Base-by-base conservation (phyloP, 345 rosid species). In the Gossypium stocksii region DNA sequence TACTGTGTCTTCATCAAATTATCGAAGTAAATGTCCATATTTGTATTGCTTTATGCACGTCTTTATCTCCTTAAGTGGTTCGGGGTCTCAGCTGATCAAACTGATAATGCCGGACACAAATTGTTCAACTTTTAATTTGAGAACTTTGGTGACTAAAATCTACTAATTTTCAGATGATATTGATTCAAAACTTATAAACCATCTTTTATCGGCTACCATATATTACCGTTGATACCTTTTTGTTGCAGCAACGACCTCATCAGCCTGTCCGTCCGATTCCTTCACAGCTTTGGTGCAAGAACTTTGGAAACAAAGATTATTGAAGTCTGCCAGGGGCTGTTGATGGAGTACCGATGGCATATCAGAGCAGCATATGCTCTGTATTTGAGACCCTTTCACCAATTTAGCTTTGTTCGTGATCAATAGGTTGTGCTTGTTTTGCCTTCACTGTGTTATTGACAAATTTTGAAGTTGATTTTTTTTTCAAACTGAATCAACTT, bases 241-340 rank as follows among this genome's bases (percentile, higher is more conserved):
- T 76, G 48, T 80, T 85, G 90, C 91, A 95, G 99, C 99, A 93
- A 95, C 90, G 99, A 74, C 99, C 99, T 69, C 99, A 93, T 72
- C 85, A 80, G 61, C 98, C 99, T 0, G 89, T 95, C 73, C 97
- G 92, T 51, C 99, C 98, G 11, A 95, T 95, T 80, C 99, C 99
- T n/a, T 95, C 99, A 4, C 99, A 95, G 84, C 81, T 95, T 0
- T 95, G 99, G 99, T 95, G 98, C 94, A 95, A 95, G 87, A 95
- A 95, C 82, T 95, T 93, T 74, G 98, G 99, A 74, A 83, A 85
- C 29, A 93, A 95, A 76, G 99, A 93, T 70, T 90, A 90, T 76
- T 83, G 25, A 71, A 79, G 57, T 68, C 44, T 25, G 34, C n/a
- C 25, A 15, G 20, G 14, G 15, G n/a, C 45, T 46, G 61, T 66